Evolutionary conservation across 345 rosid genomes (phyloP).

Genomic region (Citrus glauca): DNA sequence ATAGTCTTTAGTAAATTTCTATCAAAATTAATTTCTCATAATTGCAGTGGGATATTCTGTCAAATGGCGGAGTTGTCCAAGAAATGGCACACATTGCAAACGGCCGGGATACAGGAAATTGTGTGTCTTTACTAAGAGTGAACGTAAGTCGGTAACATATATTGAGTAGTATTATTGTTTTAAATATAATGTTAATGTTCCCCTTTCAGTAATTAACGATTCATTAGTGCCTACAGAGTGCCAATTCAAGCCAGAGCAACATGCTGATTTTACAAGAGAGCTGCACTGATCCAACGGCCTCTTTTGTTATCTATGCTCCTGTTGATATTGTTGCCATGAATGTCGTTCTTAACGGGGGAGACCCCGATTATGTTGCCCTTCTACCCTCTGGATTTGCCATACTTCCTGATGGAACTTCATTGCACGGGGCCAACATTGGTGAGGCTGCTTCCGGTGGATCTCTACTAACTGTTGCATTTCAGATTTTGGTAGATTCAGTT

Average conservation of each 20-base stretch:
- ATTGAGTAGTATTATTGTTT: too few species aligned
- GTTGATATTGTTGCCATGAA: conserved; percentile 47
- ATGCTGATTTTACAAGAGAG: conserved; percentile 69
- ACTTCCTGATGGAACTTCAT: conserved; percentile 47
- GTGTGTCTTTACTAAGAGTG: conserved; percentile 74
- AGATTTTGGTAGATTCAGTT: conserved; percentile 64
- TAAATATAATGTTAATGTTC: not conserved
- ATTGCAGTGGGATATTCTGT: conserved; percentile 91
- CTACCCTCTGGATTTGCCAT: conserved; percentile 68
- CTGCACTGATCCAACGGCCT: conserved; percentile 46
- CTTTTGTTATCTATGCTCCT: conserved; percentile 61
- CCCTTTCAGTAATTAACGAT: not conserved
- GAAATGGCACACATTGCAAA: conserved; percentile 83
- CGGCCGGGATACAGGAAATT: conserved; percentile 79
- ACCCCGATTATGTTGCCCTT: conserved; percentile 50
- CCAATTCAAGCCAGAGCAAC: conserved; percentile 41
- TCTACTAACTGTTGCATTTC: conserved; percentile 71
- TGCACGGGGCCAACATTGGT: conserved; percentile 14
- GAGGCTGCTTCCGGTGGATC: conserved; percentile 48
- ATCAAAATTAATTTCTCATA: not conserved
- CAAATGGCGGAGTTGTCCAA: conserved; percentile 56
- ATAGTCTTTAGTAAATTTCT: not conserved
- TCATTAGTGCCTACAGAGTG: conserved; percentile 20
- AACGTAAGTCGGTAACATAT: conserved; percentile 30
- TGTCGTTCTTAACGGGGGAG: conserved; percentile 43